Percentiles rank a stretch among this genome's conserved stretches.
Evolutionary conservation across 805 yeast species (phyloP).

Genomic region (Saccharomycopsis sp.): DNA sequence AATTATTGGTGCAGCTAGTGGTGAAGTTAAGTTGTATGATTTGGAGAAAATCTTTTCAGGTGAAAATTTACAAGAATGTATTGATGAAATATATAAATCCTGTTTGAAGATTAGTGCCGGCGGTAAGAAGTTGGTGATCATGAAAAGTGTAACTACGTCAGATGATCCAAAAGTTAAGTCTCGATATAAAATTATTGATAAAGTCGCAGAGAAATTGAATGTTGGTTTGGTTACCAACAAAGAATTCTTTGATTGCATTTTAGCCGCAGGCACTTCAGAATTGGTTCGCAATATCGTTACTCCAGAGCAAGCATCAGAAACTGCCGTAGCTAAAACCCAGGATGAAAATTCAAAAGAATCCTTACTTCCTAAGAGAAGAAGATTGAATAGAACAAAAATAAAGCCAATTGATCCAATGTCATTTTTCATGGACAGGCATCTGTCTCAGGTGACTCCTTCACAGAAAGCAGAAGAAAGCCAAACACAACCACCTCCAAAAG

Average conservation of each 20-base stretch:
- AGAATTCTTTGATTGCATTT: slow-evolving; percentile 6
- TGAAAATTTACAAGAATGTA: background rate
- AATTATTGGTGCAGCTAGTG: slow-evolving; percentile 9
- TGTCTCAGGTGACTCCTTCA: background rate
- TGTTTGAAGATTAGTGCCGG: too few species aligned
- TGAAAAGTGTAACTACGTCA: slow-evolving; percentile 4
- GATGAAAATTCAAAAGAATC: background rate
- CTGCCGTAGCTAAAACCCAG: background rate
- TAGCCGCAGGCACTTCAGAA: background rate
- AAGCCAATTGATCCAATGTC: background rate
- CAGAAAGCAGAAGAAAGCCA: background rate
- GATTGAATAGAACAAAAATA: slow-evolving; percentile 1
- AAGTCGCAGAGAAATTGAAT: slow-evolving; percentile 1
- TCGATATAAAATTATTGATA: slow-evolving; percentile 3
- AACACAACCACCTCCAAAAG: background rate
- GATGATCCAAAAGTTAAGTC: slow-evolving; percentile 1
- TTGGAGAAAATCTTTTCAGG: background rate
- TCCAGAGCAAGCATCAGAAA: background rate
- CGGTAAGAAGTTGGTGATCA: background rate
- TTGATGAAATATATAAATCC: background rate
- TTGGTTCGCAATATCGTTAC: background rate
- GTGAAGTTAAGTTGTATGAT: slow-evolving; percentile 4
- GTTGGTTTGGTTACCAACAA: slow-evolving; percentile 9
- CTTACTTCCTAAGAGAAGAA: slow-evolving; percentile 1
- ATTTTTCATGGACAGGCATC: background rate